phyloP scores from a whole-genome alignment of 441 rosid genomes.

The Geranium incanum region DNA sequence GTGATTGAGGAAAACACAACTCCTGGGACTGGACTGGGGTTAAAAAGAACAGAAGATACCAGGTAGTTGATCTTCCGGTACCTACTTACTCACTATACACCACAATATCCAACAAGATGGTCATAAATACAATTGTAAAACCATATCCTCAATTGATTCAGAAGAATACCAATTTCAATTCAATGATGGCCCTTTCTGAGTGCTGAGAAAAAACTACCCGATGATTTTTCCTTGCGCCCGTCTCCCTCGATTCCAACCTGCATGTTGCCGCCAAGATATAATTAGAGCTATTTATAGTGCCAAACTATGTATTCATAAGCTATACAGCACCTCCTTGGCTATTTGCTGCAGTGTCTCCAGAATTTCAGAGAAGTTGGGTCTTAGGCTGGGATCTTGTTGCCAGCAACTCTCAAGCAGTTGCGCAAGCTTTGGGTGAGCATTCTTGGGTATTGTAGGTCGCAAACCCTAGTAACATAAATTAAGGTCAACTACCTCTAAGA shows the following conservation, averaged over 20 bases:
- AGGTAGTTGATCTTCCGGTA: background rate
- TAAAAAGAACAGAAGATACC: background rate
- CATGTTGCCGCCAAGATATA: constrained; percentile 24
- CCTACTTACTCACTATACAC: background rate
- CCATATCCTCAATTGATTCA: background rate
- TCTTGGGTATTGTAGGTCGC: constrained; percentile 78
- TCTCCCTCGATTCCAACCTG: constrained; percentile 48
- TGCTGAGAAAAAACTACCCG: constrained; percentile 41
- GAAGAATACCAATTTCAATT: constrained; percentile 15
- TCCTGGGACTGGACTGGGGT: background rate
- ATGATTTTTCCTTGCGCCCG: constrained; percentile 39
- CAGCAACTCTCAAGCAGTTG: constrained; percentile 84
- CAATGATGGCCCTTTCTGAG: constrained; percentile 45
- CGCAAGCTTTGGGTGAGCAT: constrained; percentile 57
- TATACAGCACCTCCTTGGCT: constrained; percentile 49
- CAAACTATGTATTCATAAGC: constrained; percentile 4
- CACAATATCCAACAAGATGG: background rate
- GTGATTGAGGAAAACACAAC: background rate
- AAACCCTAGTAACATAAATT: constrained; percentile 41
- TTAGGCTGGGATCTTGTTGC: constrained; percentile 66
- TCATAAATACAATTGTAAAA: background rate
- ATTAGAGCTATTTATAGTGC: constrained; percentile 13
- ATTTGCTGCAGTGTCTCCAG: constrained; percentile 56
- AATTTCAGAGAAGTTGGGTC: constrained; percentile 74
- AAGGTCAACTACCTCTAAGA: constrained; percentile 2